A percentile compares a stretch with the other conserved stretches of the same genome.
These are phyloP conservation scores for Claviceps sp. DNA, from an alignment of 2,329 filamentous ascomycete species.

Conservation along the genomic window DNA sequence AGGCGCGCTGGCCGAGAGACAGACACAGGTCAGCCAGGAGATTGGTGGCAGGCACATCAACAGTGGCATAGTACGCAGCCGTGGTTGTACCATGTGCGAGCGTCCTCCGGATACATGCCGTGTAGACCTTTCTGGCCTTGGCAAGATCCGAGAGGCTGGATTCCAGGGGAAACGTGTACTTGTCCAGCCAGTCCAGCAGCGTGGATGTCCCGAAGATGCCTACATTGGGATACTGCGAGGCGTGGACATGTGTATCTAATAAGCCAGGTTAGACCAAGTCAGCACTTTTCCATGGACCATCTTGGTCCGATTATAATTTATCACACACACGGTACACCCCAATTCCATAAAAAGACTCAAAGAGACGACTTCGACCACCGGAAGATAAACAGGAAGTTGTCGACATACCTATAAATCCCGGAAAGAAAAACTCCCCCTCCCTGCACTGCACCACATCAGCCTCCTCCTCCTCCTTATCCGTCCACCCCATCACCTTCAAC, in stretches of 20 bases:
- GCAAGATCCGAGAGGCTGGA: slow-evolving; percentile 51
- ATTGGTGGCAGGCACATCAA: slow-evolving; percentile 79
- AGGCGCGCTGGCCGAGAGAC: slow-evolving; percentile 69
- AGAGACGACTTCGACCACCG: no score
- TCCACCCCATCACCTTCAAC: slow-evolving; percentile 33
- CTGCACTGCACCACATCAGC: slow-evolving; percentile 23
- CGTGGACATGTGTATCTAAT: slow-evolving; percentile 91
- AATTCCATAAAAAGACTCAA: no score
- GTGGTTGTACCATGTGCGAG: slow-evolving; percentile 86
- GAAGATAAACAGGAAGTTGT: no score
- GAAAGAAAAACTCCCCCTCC: slow-evolving; percentile 63
- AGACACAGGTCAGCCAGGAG: slow-evolving; percentile 75
- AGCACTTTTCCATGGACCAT: no score
- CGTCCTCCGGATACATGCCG: slow-evolving; percentile 63
- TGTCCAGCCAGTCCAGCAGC: slow-evolving; percentile 84
- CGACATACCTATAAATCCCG: slow-evolving; percentile 59
- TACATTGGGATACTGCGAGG: slow-evolving; percentile 84
- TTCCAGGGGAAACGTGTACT: slow-evolving; percentile 91
- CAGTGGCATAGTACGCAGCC: slow-evolving; percentile 87
- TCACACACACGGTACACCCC: no score
- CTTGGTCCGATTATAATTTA: no score
- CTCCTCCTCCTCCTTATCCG: slow-evolving; percentile 18
- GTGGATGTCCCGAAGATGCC: slow-evolving; percentile 91
- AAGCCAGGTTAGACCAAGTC: not conserved
- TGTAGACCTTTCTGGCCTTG: slow-evolving; percentile 60